phyloP scores from a whole-genome alignment of 1,139 yeast genomes.

The Geotrichum bryndzae region DNA sequence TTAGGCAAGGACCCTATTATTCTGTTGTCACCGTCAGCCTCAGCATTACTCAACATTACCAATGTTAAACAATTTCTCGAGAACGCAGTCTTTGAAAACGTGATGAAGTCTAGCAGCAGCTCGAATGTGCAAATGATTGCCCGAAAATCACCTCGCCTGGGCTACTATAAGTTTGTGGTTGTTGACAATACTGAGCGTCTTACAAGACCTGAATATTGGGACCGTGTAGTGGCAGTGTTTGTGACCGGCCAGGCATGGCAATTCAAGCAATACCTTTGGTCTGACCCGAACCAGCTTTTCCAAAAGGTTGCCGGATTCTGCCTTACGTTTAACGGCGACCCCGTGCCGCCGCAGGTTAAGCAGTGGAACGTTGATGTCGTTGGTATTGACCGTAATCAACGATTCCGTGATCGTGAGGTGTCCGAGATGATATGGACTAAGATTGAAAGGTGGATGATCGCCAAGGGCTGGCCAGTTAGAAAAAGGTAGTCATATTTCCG shows the following conservation, averaged over 20 bases:
- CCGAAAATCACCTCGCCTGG: constrained; percentile 53
- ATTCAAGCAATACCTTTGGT: constrained; percentile 78
- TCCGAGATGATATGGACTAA: constrained; percentile 76
- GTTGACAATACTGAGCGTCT: constrained; percentile 86
- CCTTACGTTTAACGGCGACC: constrained; percentile 70
- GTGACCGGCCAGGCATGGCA: constrained; percentile 99
- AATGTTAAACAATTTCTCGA: constrained; percentile 81
- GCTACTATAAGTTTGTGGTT: constrained; percentile 58
- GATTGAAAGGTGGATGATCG: constrained; percentile 36
- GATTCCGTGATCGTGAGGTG: constrained; percentile 86
- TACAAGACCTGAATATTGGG: constrained; percentile 94
- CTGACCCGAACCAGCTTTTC: constrained; percentile 72
- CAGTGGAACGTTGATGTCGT: constrained; percentile 87
- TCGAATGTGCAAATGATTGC: constrained; percentile 48
- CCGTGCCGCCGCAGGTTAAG: constrained; percentile 64
- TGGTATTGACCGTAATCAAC: constrained; percentile 69
- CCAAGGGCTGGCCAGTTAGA: constrained; percentile 32
- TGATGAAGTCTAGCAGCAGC: constrained; percentile 39
- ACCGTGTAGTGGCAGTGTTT: constrained; percentile 85
- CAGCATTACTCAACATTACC: constrained; percentile 73
- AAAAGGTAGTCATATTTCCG: background rate
- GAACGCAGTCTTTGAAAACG: constrained; percentile 63
- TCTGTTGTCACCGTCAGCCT: constrained; percentile 88
- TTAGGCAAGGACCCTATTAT: constrained; percentile 76
- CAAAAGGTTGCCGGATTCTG: constrained; percentile 81